These are phyloP conservation scores for Ceratocystis papillata DNA, from an alignment of 2,329 filamentous ascomycete species.

Conservation along the genomic window DNA sequence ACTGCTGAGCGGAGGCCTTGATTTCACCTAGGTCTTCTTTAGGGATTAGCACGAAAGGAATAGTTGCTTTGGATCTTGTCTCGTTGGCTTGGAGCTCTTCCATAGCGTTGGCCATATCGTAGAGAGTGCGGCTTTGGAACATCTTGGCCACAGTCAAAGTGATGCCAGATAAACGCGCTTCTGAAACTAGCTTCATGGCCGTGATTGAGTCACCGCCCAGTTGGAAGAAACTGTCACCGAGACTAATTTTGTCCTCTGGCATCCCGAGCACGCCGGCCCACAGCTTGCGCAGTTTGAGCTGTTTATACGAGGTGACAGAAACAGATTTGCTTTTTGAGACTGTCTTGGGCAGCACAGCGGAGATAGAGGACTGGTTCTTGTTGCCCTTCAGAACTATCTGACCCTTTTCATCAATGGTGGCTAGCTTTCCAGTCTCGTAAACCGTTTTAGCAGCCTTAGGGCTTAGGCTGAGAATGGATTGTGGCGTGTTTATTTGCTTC, in stretches of 20 bases:
- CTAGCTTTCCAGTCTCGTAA: constrained; percentile 36
- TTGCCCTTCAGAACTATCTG: constrained; percentile 29
- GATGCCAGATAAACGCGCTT: constrained; percentile 39
- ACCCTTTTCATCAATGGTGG: constrained; percentile 32
- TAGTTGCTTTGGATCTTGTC: constrained; percentile 27
- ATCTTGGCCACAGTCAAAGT: constrained; percentile 45
- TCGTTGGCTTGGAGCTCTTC: constrained; percentile 31
- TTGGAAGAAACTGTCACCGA: constrained; percentile 50
- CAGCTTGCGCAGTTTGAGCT: constrained; percentile 37
- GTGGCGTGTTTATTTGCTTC: constrained; percentile 28
- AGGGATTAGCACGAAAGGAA: constrained; percentile 40
- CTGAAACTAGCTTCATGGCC: constrained; percentile 51
- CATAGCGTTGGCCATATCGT: constrained; percentile 44
- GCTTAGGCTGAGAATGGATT: constrained; percentile 29
- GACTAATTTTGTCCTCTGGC: constrained; percentile 38
- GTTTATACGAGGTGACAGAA: constrained; percentile 35
- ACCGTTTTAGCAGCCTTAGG: constrained; percentile 27
- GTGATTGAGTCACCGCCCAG: constrained; percentile 50
- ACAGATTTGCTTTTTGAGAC: constrained; percentile 29
- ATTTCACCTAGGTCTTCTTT: constrained; percentile 27
- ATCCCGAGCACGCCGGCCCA: constrained; percentile 41
- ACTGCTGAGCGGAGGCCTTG: constrained; percentile 39
- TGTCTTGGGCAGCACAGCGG: background rate
- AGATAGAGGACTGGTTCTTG: constrained; percentile 21
- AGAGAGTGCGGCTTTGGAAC: constrained; percentile 40